Conservation (phyloP, 305 asterid genomes). For the Caryopteris hybrid region DNA sequence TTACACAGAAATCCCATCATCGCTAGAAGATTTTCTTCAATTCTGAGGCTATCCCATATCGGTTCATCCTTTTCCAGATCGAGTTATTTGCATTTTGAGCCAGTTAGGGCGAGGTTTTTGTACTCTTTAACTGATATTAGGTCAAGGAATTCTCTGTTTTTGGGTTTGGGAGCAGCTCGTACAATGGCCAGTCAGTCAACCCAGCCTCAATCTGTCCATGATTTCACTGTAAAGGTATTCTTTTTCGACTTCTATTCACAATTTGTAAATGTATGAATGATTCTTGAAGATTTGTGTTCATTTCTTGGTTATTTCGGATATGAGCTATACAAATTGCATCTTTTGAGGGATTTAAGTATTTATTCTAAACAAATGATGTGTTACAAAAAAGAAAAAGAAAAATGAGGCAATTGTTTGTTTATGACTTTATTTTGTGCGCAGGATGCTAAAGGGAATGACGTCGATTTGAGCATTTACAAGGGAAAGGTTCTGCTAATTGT, state of each 20-base stretch:
- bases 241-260: neutral
- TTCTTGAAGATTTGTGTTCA: neutral
- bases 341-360: neutral
- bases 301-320: neutral
- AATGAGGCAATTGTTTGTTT: neutral
- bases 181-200: conserved; percentile 62
- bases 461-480: conserved; percentile 58
- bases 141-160: conserved; percentile 19
- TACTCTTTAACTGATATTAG: neutral
- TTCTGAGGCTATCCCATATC: conserved; percentile 20
- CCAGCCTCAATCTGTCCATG: conserved; percentile 64
- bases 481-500: conserved; percentile 71
- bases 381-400: too few species aligned
- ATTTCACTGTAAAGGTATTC: conserved; percentile 69
- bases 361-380: too few species aligned
- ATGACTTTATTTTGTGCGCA: conserved; percentile 23
- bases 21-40: conserved; percentile 11
- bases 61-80: conserved; percentile 1
- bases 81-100: neutral
- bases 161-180: conserved; percentile 30
- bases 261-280: neutral
- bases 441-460: conserved; percentile 76
- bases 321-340: neutral
- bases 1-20: conserved; percentile 2
- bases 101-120: neutral